These are phyloP conservation scores for Curvularia lunata DNA, from an alignment of 2,329 filamentous ascomycete species.

Conservation along the genomic window DNA sequence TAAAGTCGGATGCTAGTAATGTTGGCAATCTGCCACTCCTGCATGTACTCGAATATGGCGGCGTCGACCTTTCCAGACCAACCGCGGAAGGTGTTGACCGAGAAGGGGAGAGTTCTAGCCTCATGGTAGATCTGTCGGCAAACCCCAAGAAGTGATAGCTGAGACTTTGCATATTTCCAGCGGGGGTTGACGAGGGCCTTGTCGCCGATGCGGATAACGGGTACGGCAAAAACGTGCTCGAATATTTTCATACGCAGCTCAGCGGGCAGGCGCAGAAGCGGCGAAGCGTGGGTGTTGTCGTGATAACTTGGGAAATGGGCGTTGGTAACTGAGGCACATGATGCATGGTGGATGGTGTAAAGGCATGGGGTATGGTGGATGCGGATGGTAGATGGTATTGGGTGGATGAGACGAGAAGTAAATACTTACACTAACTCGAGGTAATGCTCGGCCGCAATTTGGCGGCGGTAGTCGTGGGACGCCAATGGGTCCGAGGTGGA, in stretches of 20 bases:
- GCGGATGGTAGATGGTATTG: no score
- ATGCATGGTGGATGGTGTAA: no score
- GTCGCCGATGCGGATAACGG: background rate
- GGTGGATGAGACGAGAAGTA: no score
- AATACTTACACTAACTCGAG: no score
- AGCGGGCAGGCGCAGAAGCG: constrained; percentile 14
- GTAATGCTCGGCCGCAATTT: no score
- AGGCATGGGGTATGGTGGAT: no score
- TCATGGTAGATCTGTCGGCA: constrained; percentile 21
- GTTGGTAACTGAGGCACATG: background rate
- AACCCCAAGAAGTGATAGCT: background rate
- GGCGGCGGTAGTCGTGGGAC: no score
- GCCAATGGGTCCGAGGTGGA: no score
- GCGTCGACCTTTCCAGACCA: no score
- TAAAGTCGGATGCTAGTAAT: no score
- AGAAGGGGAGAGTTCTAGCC: constrained; percentile 1
- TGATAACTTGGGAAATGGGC: background rate
- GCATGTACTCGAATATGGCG: no score
- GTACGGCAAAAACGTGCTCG: constrained; percentile 4
- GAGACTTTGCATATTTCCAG: constrained; percentile 6
- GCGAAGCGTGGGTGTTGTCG: constrained; percentile 11
- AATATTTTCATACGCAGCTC: constrained; percentile 19
- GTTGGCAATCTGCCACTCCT: no score
- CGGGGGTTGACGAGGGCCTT: background rate
- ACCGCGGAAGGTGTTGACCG: background rate